phyloP scores from a whole-genome alignment of 225 moss, liverwort and hornwort genomes.

The Physcomitrellopsis africana region DNA sequence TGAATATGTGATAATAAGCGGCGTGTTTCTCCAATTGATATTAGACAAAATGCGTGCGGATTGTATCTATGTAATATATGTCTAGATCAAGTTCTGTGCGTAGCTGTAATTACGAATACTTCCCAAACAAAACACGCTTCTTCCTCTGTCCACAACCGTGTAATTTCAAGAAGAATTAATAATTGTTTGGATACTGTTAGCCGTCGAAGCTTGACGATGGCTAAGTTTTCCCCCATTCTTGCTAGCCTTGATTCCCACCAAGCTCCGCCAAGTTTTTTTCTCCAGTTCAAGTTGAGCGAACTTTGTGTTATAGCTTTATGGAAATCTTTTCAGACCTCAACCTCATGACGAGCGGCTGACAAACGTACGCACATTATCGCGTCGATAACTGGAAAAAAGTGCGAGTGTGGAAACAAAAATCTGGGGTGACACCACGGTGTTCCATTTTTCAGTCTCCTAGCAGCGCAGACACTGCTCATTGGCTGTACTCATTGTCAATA shows the following conservation, averaged over 20 bases:
- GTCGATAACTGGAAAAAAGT: too few species aligned
- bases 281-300: too few species aligned
- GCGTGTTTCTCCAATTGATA: not conserved
- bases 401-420: too few species aligned
- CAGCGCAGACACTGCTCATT: too few species aligned
- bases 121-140: not conserved
- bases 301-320: too few species aligned
- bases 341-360: too few species aligned
- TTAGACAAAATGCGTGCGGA: constrained; percentile 26
- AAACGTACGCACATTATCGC: too few species aligned
- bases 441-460: too few species aligned
- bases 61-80: constrained; percentile 42
- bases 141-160: constrained; percentile 11
- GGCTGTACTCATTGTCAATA: too few species aligned
- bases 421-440: too few species aligned
- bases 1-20: not conserved
- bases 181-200: constrained; percentile 4
- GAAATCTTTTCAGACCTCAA: too few species aligned
- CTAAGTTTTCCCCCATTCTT: not conserved
- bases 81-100: not conserved
- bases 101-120: not conserved
- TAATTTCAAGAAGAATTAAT: constrained; percentile 25
- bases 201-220: constrained; percentile 8
- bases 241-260: not conserved
- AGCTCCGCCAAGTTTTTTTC: too few species aligned